Evolutionary conservation across 2,329 filamentous ascomycete genomes (phyloP).

Genomic region (Cercospora brassicicola): DNA sequence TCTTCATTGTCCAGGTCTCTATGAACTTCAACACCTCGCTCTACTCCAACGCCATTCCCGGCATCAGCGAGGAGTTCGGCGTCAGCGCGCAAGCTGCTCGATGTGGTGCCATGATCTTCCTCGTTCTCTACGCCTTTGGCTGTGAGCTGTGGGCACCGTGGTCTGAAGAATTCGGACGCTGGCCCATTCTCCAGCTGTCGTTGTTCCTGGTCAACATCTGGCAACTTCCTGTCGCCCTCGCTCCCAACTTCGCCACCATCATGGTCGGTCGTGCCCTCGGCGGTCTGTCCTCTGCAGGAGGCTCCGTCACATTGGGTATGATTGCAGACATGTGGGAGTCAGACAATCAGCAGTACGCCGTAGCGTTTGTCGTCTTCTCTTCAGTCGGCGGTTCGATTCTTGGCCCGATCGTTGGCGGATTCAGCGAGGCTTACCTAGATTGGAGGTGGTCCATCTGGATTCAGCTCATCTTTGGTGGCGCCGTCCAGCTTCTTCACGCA

Average conservation of each 20-base stretch:
- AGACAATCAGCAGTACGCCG: conserved; percentile 61
- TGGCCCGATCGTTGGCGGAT: conserved; percentile 42
- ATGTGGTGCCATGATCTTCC: conserved; percentile 52
- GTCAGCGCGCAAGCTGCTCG: conserved; percentile 52
- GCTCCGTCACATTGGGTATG: conserved; percentile 66
- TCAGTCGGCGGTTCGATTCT: conserved; percentile 42
- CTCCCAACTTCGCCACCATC: conserved; percentile 49
- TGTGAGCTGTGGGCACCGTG: conserved; percentile 56
- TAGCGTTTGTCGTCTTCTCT: conserved; percentile 59
- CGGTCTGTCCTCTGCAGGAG: conserved; percentile 63
- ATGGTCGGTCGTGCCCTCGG: conserved; percentile 53
- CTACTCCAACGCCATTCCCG: conserved; percentile 54
- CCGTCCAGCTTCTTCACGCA: conserved; percentile 61
- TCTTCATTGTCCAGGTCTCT: conserved; percentile 56
- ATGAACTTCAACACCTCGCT: conserved; percentile 62
- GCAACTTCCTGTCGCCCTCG: conserved; percentile 52
- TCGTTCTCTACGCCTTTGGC: conserved; percentile 55
- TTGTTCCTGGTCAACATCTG: conserved; percentile 57
- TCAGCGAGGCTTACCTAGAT: conserved; percentile 46
- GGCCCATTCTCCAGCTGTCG: conserved; percentile 53
- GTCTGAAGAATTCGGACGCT: conserved; percentile 56
- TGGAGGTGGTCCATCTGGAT: conserved; percentile 87
- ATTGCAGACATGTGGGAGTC: conserved; percentile 65
- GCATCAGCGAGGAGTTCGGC: conserved; percentile 49
- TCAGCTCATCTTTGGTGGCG: conserved; percentile 73